Evolutionary conservation across 805 yeast species (phyloP).

Genomic region (Hanseniaspora nectarophila): DNA sequence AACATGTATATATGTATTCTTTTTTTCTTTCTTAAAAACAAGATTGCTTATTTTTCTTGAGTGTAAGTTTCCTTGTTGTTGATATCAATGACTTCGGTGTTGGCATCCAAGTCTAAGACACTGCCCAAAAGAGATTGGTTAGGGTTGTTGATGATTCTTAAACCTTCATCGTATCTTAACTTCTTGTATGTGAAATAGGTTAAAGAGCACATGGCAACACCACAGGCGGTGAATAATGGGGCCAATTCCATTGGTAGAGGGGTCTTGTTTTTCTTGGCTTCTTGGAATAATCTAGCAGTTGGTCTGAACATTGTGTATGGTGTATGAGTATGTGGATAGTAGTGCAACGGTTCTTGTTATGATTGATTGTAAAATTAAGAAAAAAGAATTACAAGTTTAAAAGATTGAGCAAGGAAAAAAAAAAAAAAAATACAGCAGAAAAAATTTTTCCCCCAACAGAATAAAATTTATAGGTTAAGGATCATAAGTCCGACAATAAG

Average conservation of each 20-base stretch:
- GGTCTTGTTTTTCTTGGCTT: slow-evolving; percentile 32
- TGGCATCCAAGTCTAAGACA: slow-evolving; percentile 16
- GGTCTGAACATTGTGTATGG: slow-evolving; percentile 34
- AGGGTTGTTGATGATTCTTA: slow-evolving; percentile 40
- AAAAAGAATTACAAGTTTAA: not conserved
- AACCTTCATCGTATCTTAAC: slow-evolving; percentile 36
- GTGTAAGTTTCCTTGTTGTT: slow-evolving; percentile 1
- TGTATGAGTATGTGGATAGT: not conserved
- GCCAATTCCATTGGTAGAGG: slow-evolving; percentile 45
- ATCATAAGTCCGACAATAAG: too few species aligned
- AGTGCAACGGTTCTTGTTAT: not conserved
- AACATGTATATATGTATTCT: not conserved
- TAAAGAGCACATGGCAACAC: slow-evolving; percentile 41
- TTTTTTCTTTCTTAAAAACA: not conserved
- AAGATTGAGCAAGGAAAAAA: not conserved
- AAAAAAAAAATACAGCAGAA: too few species aligned
- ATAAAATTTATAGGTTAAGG: too few species aligned
- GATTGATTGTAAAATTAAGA: not conserved
- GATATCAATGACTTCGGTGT: slow-evolving; percentile 10
- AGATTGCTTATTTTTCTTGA: not conserved
- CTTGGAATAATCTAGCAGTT: slow-evolving; percentile 35
- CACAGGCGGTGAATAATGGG: slow-evolving; percentile 47
- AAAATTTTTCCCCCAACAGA: too few species aligned
- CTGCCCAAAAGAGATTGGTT: slow-evolving; percentile 27
- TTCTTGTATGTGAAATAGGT: slow-evolving; percentile 43